A percentile compares a stretch with the other conserved stretches of the same genome.
Evolutionary conservation across 345 rosid species (phyloP).

Genomic region (Eucalyptus leucophloia): DNA sequence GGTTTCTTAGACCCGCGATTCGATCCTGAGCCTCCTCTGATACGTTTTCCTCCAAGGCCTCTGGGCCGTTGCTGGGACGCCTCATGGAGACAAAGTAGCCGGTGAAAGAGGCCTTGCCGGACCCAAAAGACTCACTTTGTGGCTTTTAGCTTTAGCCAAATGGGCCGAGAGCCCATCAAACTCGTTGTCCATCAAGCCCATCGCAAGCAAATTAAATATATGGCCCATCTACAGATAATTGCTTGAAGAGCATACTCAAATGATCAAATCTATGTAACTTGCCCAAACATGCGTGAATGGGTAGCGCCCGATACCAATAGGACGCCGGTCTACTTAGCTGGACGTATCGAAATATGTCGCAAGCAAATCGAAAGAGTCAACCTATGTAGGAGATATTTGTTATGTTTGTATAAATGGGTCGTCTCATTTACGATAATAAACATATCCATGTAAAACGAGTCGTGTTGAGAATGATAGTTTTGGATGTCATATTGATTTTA

Average conservation of each 20-base stretch:
- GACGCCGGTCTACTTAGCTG: background rate
- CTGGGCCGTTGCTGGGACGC: background rate
- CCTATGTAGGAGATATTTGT: background rate
- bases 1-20: background rate
- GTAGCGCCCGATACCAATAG: background rate
- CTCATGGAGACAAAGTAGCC: background rate
- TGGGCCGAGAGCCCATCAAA: background rate
- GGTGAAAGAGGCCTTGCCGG: background rate
- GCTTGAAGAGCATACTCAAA: background rate
- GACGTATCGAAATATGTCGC: background rate
- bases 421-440: background rate
- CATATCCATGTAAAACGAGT: accelerated
- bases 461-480: accelerated
- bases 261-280: background rate
- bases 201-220: background rate
- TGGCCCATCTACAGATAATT: background rate
- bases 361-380: background rate
- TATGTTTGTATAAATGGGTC: background rate
- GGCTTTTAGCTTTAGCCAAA: background rate
- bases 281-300: background rate
- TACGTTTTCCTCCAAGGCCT: background rate
- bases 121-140: background rate
- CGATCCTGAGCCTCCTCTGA: background rate
- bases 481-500: accelerated
- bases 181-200: background rate